Base-by-base conservation (phyloP, 2,329 filamentous ascomycete genomes). In the Neofusicoccum umdonicola region DNA sequence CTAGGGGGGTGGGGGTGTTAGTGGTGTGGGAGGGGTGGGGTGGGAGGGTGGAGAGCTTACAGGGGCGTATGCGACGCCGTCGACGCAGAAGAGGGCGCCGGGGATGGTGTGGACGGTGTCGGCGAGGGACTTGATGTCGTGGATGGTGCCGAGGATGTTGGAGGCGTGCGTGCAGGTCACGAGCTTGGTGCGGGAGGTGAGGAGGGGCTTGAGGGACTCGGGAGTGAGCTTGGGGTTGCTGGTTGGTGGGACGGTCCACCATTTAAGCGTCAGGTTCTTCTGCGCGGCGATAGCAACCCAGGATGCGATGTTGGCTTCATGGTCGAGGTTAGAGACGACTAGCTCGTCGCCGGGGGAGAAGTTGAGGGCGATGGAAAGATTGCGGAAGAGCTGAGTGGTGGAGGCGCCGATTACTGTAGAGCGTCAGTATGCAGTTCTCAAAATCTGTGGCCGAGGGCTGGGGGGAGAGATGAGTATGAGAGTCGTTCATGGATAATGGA, bases 51-150 rank as follows among this genome's bases (percentile, higher is more conserved):
- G 3, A 7, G 13, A 3, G 31, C 27, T 51, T 34, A 51, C 47
- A 31, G 91, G 91, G 0, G 90, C 90, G 71, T 87, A 92, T 3
- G 90, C 88, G 0, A 93, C 91, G 2, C 87, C 90, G 75, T 94
- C 91, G 5, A 93, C 89, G 68, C 85, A 88, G 1, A 93, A 78
- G 1, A 92, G 74, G 1, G 89, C 86, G 0, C 82, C 79, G 0
- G 84, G 84, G 27, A 80, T 72, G 22, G 69, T 68, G 66, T 84
- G 85, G 1, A 88, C 87, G 0, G 78, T 76, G 0, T 82, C 73
- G 2, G 85, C 80, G 66, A 91, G 85, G 3, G 80, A 76, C 39
- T 79, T 80, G 64, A 90, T 80, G 68, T 89, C 84, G 68, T 88
- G 87, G 67, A 93, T 89, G 0, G 85, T 89, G 6, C 90, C 90